A percentile compares a stretch with the other conserved stretches of the same genome.
These are phyloP conservation scores for Phoenix roebelenii DNA, from an alignment of 176 grass and related monocot genomes.

Conservation along the genomic window DNA sequence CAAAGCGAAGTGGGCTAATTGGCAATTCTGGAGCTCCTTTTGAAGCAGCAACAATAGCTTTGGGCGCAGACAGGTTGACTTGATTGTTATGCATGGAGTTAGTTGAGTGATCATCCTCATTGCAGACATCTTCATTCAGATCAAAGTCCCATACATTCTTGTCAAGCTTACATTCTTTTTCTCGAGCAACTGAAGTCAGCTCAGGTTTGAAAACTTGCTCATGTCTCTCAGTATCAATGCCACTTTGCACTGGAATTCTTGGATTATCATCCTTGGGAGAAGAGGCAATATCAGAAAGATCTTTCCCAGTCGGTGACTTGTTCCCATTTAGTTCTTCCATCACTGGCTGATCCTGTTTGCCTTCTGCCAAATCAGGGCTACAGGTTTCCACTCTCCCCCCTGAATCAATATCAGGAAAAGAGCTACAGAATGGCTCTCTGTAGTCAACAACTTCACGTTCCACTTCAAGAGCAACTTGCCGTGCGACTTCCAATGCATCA, in stretches of 20 bases:
- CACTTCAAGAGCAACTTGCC: conserved; percentile 58
- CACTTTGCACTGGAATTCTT: conserved; percentile 42
- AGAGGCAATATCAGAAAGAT: conserved; percentile 35
- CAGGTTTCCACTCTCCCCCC: conserved; percentile 20
- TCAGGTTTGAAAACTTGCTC: conserved; percentile 6
- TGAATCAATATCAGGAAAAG: conserved; percentile 41
- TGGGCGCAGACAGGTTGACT: conserved; percentile 40
- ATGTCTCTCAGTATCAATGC: conserved; percentile 31
- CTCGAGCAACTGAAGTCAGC: neutral
- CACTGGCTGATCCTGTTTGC: conserved; percentile 9
- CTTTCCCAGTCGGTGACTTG: conserved; percentile 17
- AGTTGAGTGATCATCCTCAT: conserved; percentile 18
- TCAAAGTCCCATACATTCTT: conserved; percentile 35
- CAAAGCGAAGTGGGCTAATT: conserved; percentile 35
- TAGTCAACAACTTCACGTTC: conserved; percentile 68
- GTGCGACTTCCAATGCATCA: conserved; percentile 66
- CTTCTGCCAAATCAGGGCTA: conserved; percentile 33
- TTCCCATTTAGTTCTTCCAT: conserved; percentile 31
- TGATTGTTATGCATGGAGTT: conserved; percentile 26
- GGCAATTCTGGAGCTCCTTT: conserved; percentile 44
- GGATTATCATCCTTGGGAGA: conserved; percentile 36
- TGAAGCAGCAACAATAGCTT: conserved; percentile 45
- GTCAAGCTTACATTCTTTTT: conserved; percentile 4
- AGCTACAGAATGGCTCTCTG: conserved; percentile 53
- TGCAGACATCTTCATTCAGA: conserved; percentile 46